A percentile compares a stretch with the other conserved stretches of the same genome.
Conservation (phyloP, 2,329 filamentous ascomycete species). For the Cercospora janseana region DNA sequence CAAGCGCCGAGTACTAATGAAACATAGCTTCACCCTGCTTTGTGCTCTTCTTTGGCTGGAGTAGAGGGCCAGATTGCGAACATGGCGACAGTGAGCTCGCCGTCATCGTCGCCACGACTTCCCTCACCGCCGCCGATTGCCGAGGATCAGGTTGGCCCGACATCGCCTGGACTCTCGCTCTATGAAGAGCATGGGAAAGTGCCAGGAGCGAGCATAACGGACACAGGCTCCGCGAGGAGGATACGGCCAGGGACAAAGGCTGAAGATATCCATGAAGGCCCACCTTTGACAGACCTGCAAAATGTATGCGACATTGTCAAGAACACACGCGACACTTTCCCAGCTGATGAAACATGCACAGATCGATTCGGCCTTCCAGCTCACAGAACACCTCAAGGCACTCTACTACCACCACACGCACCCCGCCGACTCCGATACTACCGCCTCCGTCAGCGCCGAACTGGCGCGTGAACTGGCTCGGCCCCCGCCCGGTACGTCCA, state of each 20-base stretch:
- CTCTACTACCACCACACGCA: constrained; percentile 80
- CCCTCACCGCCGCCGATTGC: constrained; percentile 92
- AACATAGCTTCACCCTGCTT: background rate
- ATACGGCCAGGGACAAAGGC: constrained; percentile 91
- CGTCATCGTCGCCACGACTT: constrained; percentile 81
- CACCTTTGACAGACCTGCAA: constrained; percentile 78
- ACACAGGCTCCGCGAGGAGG: constrained; percentile 73
- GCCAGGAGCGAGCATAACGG: constrained; percentile 60
- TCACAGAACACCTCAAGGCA: constrained; percentile 94
- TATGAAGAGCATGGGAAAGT: constrained; percentile 58
- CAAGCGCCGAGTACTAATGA: constrained; percentile 2
- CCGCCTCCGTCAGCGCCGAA: constrained; percentile 69
- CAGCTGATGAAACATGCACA: constrained; percentile 44
- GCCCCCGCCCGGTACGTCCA: constrained; percentile 77
- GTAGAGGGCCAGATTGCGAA: background rate
- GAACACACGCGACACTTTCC: constrained; percentile 4
- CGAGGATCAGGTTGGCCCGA: constrained; percentile 85
- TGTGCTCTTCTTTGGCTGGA: background rate
- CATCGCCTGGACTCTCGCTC: constrained; percentile 67
- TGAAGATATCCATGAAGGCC: constrained; percentile 89
- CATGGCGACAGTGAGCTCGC: constrained; percentile 42
- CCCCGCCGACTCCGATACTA: constrained; percentile 70
- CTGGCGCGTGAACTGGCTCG: constrained; percentile 74
- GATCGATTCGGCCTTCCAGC: constrained; percentile 95
- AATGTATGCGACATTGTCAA: constrained; percentile 61